These are phyloP conservation scores for Parastagonospora nodorum DNA, from an alignment of 2,329 filamentous ascomycete genomes.

Conservation along the genomic window DNA sequence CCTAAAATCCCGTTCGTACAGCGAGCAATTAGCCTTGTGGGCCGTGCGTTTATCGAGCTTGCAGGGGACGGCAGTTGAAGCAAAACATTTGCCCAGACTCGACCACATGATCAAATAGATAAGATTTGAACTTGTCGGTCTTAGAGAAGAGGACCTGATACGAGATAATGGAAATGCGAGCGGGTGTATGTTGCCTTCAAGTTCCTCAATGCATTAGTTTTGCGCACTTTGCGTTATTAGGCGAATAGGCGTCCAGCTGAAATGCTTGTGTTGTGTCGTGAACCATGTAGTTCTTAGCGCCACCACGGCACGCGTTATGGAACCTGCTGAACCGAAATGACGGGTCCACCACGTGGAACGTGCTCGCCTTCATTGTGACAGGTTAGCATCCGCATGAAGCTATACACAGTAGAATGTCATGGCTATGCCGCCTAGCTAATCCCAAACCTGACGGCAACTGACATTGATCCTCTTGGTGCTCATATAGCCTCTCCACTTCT, in stretches of 20 bases:
- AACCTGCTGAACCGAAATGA: conserved; percentile 1
- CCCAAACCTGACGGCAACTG: conserved; percentile 49
- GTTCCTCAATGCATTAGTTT: too few species aligned
- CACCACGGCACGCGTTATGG: background rate
- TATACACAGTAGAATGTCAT: background rate
- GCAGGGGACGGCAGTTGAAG: too few species aligned
- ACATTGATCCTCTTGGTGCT: conserved; percentile 48
- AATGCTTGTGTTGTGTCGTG: too few species aligned
- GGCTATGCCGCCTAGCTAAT: conserved; percentile 21
- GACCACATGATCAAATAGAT: background rate
- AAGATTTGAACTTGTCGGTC: background rate
- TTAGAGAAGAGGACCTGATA: background rate
- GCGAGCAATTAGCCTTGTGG: background rate
- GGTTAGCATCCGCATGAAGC: background rate
- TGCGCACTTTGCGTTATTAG: too few species aligned
- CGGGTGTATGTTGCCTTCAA: too few species aligned
- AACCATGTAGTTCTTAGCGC: background rate
- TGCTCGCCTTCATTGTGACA: conserved; percentile 6
- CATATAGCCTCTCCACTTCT: conserved; percentile 49
- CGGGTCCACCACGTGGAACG: background rate
- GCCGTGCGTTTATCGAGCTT: background rate
- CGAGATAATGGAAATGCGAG: too few species aligned
- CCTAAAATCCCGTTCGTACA: background rate
- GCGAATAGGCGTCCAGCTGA: too few species aligned
- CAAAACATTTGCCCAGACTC: background rate